Base-by-base conservation (phyloP, 345 rosid species). In the Geranium rotundifolium region DNA sequence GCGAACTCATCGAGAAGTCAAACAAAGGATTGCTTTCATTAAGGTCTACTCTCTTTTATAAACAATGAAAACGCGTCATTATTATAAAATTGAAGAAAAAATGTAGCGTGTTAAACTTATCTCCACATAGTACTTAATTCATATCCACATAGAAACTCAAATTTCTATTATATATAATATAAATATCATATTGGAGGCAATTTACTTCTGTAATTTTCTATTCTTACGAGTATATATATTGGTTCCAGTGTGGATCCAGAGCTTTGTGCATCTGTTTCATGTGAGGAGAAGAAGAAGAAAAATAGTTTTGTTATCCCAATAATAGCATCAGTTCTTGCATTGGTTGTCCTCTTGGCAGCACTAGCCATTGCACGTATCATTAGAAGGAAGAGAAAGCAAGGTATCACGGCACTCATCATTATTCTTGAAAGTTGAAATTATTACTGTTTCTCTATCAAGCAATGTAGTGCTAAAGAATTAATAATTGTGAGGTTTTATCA, bases 1-100 rank as follows among this genome's bases (percentile, higher is more conserved):
- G 18, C 61, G 58, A 64, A 18, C 83, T 85, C 62, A 23, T 68
- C 17, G 76, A 81, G 41, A 73, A 74, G 71, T 54, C 84, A 56
- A 66, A 56, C 12, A 57, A 64, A 0, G 75, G 79, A 17, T 69
- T 54, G 16, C 80, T 81, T 56, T 60, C 63, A 30, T 68, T 83
- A 31, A 80, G 79, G 91, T 85, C 50, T 30, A 59, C 55, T 34
- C 15, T 49, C 37, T 63, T n/a, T 13, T 12, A 14, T 0, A 18
- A 30, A 17, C 34, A 6, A 29, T 31, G 50, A 18, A 49, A 10
- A 39, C 20, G 29, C 10, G 41, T 8, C 41, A 34, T 4, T 34
- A 34, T 34, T 4, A 34, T 34, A 61, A 49, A 4, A 0, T 61
- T 12, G 31, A 10, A 52, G 34, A 37, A 20, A 34, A 34, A 8